These are phyloP conservation scores for Arabidopsis hybrid DNA, from an alignment of 441 rosid genomes.

Conservation along the genomic window DNA sequence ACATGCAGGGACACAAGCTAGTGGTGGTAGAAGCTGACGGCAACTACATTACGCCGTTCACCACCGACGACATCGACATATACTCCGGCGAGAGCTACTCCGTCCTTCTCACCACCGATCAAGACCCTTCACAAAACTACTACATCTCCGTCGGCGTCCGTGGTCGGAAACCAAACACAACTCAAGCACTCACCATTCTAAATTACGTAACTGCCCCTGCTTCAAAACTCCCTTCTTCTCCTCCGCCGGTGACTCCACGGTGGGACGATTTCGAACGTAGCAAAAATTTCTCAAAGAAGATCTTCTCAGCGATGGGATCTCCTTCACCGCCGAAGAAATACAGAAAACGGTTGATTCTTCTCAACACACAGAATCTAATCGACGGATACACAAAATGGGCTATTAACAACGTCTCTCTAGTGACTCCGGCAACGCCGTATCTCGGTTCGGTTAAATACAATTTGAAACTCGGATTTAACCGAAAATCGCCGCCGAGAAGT, in stretches of 20 bases:
- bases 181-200: conserved; percentile 62
- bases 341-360: conserved; percentile 57
- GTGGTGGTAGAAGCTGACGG: conserved; percentile 88
- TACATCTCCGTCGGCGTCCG: conserved; percentile 70
- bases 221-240: conserved; percentile 45
- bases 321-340: conserved; percentile 51
- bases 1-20: conserved; percentile 71
- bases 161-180: conserved; percentile 64
- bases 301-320: conserved; percentile 48
- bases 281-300: conserved; percentile 50
- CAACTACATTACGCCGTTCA: conserved; percentile 69
- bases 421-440: conserved; percentile 72
- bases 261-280: conserved; percentile 70
- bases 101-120: conserved; percentile 60
- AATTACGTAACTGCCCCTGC: conserved; percentile 56
- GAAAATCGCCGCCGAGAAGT: conserved; percentile 51
- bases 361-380: conserved; percentile 69
- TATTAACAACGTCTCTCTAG: conserved; percentile 69
- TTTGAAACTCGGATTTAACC: conserved; percentile 50
- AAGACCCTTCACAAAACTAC: conserved; percentile 57
- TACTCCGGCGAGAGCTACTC: conserved; percentile 91
- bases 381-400: conserved; percentile 71
- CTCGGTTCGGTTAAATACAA: conserved; percentile 65
- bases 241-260: conserved; percentile 64
- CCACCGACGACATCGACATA: conserved; percentile 58